Evolutionary conservation across 2,329 filamentous ascomycete genomes (phyloP).

Genomic region (Fusarium humuli): DNA sequence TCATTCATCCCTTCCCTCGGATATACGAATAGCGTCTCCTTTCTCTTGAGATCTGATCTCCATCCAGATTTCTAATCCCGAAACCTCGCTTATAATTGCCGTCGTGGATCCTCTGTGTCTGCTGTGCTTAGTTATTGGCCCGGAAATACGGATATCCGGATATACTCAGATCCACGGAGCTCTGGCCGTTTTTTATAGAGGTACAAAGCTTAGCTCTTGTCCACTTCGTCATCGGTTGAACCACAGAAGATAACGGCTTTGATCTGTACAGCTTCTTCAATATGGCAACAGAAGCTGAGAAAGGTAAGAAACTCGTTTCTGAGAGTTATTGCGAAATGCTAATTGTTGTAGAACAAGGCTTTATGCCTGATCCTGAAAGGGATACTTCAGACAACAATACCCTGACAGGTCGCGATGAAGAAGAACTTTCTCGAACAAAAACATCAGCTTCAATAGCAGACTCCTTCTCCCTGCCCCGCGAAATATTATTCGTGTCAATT

Average conservation of each 20-base stretch:
- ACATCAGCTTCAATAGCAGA: constrained; percentile 40
- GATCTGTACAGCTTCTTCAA: not conserved
- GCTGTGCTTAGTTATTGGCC: not conserved
- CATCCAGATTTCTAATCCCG: constrained; percentile 6
- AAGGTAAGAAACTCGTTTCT: not conserved
- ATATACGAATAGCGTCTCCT: constrained; percentile 6
- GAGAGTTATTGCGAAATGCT: not conserved
- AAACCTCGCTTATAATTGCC: constrained; percentile 5
- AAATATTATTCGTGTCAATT: constrained; percentile 36
- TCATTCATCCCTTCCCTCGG: not conserved
- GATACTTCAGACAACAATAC: constrained; percentile 31
- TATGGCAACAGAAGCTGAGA: constrained; percentile 18
- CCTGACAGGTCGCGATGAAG: constrained; percentile 30
- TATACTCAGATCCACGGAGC: constrained; percentile 1
- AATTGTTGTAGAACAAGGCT: constrained; percentile 12
- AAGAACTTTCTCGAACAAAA: constrained; percentile 35
- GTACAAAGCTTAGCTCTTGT: not conserved
- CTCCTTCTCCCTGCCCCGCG: constrained; percentile 29
- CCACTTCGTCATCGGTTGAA: not conserved
- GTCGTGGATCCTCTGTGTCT: not conserved
- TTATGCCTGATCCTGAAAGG: constrained; percentile 9
- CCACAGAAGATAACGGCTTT: not conserved
- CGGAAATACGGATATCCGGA: constrained; percentile 29
- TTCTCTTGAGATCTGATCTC: constrained; percentile 4
- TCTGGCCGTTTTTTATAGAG: constrained; percentile 17